Evolutionary conservation across 192 early-diverging fungal species (phyloP).

Genomic region (Backusella macrospora): DNA sequence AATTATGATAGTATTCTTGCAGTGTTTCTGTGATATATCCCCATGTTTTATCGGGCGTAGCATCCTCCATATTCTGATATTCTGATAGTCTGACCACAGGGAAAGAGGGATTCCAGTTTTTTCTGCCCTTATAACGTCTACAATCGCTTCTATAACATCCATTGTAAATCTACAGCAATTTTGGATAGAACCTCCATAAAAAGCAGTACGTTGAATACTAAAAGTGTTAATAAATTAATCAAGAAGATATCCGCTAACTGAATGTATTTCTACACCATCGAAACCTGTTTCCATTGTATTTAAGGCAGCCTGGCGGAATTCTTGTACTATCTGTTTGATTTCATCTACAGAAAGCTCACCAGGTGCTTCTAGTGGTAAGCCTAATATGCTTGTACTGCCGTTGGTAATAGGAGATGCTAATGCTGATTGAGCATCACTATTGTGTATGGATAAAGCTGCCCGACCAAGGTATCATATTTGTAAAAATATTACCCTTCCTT

Average conservation of each 20-base stretch:
- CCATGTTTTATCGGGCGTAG: slow-evolving; percentile 31
- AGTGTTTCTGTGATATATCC: slow-evolving; percentile 21
- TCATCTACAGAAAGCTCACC: slow-evolving; percentile 18
- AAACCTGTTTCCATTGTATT: slow-evolving; percentile 47
- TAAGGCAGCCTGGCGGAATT: slow-evolving; percentile 51
- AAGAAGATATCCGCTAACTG: slow-evolving; percentile 86
- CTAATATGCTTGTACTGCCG: background rate
- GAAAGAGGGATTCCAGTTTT: slow-evolving; percentile 35
- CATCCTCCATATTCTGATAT: slow-evolving; percentile 40
- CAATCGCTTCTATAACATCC: slow-evolving; percentile 32
- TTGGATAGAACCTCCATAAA: slow-evolving; percentile 32
- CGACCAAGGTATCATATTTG: slow-evolving; percentile 54
- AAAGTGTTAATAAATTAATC: slow-evolving; percentile 79
- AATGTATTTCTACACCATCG: slow-evolving; percentile 14
- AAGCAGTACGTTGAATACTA: slow-evolving; percentile 73
- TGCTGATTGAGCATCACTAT: slow-evolving; percentile 5
- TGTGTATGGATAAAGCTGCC: background rate
- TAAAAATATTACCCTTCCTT: slow-evolving; percentile 55
- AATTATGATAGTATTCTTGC: slow-evolving; percentile 30
- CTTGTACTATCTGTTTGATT: background rate
- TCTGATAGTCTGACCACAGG: slow-evolving; percentile 30
- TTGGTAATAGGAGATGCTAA: slow-evolving; percentile 28
- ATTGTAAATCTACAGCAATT: slow-evolving; percentile 34
- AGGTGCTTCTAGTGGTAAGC: slow-evolving; percentile 18
- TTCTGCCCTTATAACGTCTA: slow-evolving; percentile 29